Evolutionary conservation across 441 rosid species (phyloP).

Genomic region (Pelargonium fulgidum): DNA sequence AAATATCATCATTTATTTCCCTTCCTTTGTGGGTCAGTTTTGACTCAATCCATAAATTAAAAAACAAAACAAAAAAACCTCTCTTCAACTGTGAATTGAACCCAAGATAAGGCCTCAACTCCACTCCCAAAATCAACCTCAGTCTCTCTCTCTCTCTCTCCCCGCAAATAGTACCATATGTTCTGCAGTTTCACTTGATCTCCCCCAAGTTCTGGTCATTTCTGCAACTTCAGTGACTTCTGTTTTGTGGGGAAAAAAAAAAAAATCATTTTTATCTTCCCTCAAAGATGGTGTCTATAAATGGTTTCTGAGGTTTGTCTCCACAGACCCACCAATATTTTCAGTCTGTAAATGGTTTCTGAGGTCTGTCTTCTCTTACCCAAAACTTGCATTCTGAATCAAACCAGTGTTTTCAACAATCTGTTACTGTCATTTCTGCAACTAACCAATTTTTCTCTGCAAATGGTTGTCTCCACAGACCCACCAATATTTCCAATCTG

Average conservation of each 20-base stretch:
- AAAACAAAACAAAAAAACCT: background rate
- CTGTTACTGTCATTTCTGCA: too few species aligned
- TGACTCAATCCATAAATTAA: conserved; percentile 28
- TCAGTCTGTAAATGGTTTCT: conserved; percentile 8
- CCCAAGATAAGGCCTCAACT: conserved; percentile 16
- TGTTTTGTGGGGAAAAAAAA: too few species aligned
- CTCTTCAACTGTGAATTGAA: conserved; percentile 8
- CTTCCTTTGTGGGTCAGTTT: conserved; percentile 32
- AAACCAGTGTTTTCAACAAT: background rate
- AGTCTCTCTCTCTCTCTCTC: conserved; percentile 5
- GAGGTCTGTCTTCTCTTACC: conserved; percentile 10
- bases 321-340: conserved; percentile 7
- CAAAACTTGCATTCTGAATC: conserved; percentile 11
- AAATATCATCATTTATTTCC: conserved; percentile 10
- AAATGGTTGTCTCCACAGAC: conserved; percentile 6
- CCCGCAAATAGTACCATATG: background rate
- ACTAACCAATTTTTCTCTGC: too few species aligned
- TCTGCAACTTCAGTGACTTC: too few species aligned
- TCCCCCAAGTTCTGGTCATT: too few species aligned
- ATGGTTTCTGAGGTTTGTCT: conserved; percentile 5
- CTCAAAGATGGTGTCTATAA: too few species aligned
- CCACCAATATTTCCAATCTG: background rate
- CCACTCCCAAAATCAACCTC: background rate
- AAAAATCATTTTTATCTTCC: too few species aligned
- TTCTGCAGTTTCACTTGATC: too few species aligned